A percentile compares a stretch with the other conserved stretches of the same genome.
phyloP scores from a whole-genome alignment of 2,329 filamentous ascomycete species.

The Furcasterigmium sp. region DNA sequence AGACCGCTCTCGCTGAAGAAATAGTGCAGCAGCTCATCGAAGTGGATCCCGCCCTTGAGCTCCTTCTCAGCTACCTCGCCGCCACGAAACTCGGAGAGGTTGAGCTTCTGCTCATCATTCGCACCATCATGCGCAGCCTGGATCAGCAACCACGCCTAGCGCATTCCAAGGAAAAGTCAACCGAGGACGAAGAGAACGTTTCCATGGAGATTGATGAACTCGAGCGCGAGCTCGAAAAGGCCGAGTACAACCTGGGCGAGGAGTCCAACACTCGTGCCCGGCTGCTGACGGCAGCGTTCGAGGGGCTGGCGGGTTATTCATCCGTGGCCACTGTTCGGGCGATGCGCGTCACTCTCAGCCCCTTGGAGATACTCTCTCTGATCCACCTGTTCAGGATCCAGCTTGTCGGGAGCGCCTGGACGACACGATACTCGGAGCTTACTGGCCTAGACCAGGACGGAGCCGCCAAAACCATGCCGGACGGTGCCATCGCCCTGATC shows the following conservation, averaged over 20 bases:
- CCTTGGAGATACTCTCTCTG: slow-evolving; percentile 64
- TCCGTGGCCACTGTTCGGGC: slow-evolving; percentile 53
- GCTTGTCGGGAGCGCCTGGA: slow-evolving; percentile 72
- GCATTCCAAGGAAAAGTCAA: slow-evolving; percentile 8
- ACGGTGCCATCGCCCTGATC: slow-evolving; percentile 66
- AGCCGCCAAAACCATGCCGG: slow-evolving; percentile 43
- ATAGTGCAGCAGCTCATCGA: slow-evolving; percentile 57
- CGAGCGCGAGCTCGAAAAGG: slow-evolving; percentile 61
- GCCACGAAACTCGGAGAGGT: slow-evolving; percentile 59
- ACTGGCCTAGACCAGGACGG: slow-evolving; percentile 38
- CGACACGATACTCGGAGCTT: slow-evolving; percentile 61
- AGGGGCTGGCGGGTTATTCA: slow-evolving; percentile 64
- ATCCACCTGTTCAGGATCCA: slow-evolving; percentile 70
- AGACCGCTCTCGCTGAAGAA: slow-evolving; percentile 49
- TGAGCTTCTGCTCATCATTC: slow-evolving; percentile 63
- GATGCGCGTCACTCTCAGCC: slow-evolving; percentile 58
- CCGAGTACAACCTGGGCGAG: slow-evolving; percentile 61
- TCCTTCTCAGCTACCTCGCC: slow-evolving; percentile 61
- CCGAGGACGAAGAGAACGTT: slow-evolving; percentile 24
- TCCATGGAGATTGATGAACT: slow-evolving; percentile 54
- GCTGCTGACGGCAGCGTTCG: slow-evolving; percentile 62
- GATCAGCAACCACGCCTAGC: slow-evolving; percentile 30
- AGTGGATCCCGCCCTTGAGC: slow-evolving; percentile 62
- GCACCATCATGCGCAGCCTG: slow-evolving; percentile 63
- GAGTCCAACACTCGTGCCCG: slow-evolving; percentile 58